Conservation (phyloP, 257 asterid genomes). For the Lycium ferocissimum region DNA sequence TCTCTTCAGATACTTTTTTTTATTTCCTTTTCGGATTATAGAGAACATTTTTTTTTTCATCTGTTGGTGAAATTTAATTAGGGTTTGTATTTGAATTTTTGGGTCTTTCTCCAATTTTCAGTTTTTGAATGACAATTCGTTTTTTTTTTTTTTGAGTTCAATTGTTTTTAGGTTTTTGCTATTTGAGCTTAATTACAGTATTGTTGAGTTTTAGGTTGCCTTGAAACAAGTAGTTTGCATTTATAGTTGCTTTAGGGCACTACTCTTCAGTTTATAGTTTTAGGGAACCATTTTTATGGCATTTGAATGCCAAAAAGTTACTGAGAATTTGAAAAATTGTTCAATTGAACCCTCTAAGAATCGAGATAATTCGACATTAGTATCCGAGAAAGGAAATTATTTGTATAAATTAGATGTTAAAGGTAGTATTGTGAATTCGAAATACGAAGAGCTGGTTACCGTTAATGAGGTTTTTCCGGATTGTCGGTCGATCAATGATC, state of each 20-base stretch:
- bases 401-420: conserved; percentile 38
- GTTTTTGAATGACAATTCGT: not conserved
- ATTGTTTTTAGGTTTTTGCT: not conserved
- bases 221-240: not conserved
- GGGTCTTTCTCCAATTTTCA: not conserved
- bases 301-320: conserved; percentile 81
- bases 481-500: conserved; percentile 63
- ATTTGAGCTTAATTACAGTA: not conserved
- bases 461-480: conserved; percentile 40
- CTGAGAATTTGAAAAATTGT: conserved; percentile 41
- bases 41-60: not conserved
- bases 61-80: not conserved
- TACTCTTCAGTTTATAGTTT: not conserved
- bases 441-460: conserved; percentile 30
- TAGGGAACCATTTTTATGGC: conserved; percentile 68
- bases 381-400: conserved; percentile 39
- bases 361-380: conserved; percentile 34
- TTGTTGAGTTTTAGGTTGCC: not conserved
- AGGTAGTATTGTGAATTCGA: conserved; percentile 36
- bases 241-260: not conserved
- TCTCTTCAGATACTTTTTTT: not conserved
- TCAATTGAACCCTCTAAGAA: conserved; percentile 38
- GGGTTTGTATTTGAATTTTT: not conserved
- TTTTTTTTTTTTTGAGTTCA: not conserved
- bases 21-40: not conserved